Evolutionary conservation across 495 filamentous ascomycete genomes (phyloP), one percentile per base, ranked within the genome.

Genomic region (Aspergillus panamensis): DNA sequence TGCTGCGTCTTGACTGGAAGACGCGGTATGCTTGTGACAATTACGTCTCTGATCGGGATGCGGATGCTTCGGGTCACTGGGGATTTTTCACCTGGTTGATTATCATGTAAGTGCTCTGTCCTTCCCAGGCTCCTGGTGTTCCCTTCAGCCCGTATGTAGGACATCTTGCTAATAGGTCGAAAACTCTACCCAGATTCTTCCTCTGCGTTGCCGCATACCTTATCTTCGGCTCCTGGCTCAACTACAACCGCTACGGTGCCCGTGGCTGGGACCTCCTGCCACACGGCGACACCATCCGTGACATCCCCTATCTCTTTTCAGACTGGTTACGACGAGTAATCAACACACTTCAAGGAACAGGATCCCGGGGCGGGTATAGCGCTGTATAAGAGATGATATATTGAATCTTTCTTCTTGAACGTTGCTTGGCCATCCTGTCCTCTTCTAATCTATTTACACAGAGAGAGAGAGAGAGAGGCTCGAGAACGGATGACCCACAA

Each of bases 61-160:
- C 69, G 12, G 66, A 63, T 4, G 48, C 63, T 20, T 74, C 69
- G 4, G 67, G 62, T 33, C 69, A 72, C 49, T 97, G 93, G 95
- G 94, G 95, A 0, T 93, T 96, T 74, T 97, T 98, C 69, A 96
- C 94, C 9, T 98, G 94, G 94, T 78, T 97, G 60, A 85, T 97
- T 60, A 88, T 98, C 62, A 87, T 98, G 93, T 96, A 75, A 80
- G 90, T 83, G n/a, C 59, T 40, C 2, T 56, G 21, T 8, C 53
- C 32, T 35, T 13, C 30, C 37, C 6, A 13, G 6, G 10, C 16
- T 37, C 35, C 31, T 21, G 49, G 35, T n/a, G n/a, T 42, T 48
- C n/a, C 29, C 33, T 43, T 25, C 25, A 5, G 25, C 25, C 5
- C 2, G 52, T 43, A 19, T 39, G 44, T n/a, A 48, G 8, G n/a